Conservation (phyloP, 2,329 filamentous ascomycete species). For the Diaporthe sp. region DNA sequence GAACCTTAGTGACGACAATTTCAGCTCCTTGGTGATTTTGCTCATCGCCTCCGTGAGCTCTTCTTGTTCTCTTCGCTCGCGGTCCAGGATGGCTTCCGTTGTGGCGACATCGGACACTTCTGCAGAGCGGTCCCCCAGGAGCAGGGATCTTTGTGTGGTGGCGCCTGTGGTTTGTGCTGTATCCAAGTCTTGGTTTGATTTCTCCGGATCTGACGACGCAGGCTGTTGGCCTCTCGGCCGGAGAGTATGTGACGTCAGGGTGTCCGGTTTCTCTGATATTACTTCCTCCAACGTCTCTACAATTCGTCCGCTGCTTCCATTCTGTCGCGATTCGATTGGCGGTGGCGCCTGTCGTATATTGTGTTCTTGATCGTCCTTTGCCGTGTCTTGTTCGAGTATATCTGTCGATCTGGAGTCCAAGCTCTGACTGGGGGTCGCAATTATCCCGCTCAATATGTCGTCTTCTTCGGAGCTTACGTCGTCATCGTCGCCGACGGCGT, state of each 20-base stretch:
- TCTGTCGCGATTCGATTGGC: constrained; percentile 2
- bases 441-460: constrained; percentile 69
- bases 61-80: constrained; percentile 87
- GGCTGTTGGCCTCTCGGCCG: constrained; percentile 47
- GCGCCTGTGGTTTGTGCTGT: constrained; percentile 43
- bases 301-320: constrained; percentile 24
- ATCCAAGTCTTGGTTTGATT: constrained; percentile 17
- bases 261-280: constrained; percentile 41
- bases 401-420: constrained; percentile 55
- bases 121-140: constrained; percentile 37
- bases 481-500: constrained; percentile 53
- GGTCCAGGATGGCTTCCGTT: constrained; percentile 80
- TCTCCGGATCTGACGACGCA: constrained; percentile 35
- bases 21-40: constrained; percentile 82
- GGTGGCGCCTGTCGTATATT: constrained; percentile 22
- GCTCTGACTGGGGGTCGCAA: constrained; percentile 69
- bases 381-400: constrained; percentile 43
- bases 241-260: constrained; percentile 52
- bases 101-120: constrained; percentile 57
- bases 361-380: constrained; percentile 41
- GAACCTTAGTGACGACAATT: constrained; percentile 81
- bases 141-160: constrained; percentile 31
- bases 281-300: constrained; percentile 32
- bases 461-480: constrained; percentile 68
- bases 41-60: constrained; percentile 85